Evolutionary conservation across 2,329 filamentous ascomycete genomes (phyloP).

Genomic region (Dactylella cylindrospora): DNA sequence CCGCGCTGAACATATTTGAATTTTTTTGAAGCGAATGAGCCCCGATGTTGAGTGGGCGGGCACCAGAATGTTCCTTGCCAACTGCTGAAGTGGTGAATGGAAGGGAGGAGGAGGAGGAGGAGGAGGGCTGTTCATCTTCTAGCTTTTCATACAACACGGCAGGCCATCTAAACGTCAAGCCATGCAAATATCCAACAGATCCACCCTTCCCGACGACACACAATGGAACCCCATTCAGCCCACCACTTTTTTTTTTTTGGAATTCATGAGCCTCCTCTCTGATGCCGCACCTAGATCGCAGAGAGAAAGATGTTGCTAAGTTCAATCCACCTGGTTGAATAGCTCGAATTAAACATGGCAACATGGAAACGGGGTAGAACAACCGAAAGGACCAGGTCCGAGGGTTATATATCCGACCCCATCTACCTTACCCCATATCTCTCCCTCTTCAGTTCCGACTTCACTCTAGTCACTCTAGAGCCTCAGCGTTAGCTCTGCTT

Average conservation of each 20-base stretch:
- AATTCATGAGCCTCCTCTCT: slow-evolving; percentile 22
- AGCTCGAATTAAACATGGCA: slow-evolving; percentile 2
- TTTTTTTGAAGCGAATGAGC: too few relatives aligned
- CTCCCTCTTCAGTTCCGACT: not conserved
- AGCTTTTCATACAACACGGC: slow-evolving; percentile 21
- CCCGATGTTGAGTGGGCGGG: too few relatives aligned
- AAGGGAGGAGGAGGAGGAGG: too few relatives aligned
- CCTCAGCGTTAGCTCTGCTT: not conserved
- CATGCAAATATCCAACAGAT: slow-evolving; percentile 36
- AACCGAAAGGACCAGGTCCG: slow-evolving; percentile 4
- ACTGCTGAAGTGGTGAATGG: too few relatives aligned
- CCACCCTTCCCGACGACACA: slow-evolving; percentile 7
- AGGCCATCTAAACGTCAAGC: slow-evolving; percentile 7
- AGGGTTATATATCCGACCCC: not conserved
- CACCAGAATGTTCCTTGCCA: too few relatives aligned
- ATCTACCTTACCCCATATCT: not conserved
- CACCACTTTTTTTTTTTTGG: too few relatives aligned
- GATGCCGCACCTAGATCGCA: too few relatives aligned
- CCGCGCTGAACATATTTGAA: too few relatives aligned
- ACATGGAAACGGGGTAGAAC: slow-evolving; percentile 7
- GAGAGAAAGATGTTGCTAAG: slow-evolving; percentile 8
- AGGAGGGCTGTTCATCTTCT: too few relatives aligned
- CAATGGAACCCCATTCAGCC: slow-evolving; percentile 8
- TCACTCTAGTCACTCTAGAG: not conserved
- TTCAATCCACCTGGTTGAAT: slow-evolving; percentile 5